Evolutionary conservation across 2,329 filamentous ascomycete species (phyloP).

Genomic region (Pezicula carpinea): DNA sequence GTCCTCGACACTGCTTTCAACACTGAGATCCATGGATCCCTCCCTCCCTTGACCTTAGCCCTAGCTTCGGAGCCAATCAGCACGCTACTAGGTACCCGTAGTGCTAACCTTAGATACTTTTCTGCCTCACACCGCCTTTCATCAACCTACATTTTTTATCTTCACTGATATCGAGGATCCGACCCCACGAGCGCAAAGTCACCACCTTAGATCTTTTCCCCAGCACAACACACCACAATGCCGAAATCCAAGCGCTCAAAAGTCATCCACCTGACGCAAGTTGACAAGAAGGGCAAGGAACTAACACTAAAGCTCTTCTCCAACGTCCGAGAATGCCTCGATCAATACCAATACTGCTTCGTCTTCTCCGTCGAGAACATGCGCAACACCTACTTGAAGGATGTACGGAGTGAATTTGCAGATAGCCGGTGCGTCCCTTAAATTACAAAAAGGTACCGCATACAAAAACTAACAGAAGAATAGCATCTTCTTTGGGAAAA

Average conservation of each 20-base stretch:
- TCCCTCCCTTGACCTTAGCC: background rate
- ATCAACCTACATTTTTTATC: background rate
- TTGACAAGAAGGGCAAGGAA: constrained; percentile 90
- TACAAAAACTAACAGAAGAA: constrained; percentile 4
- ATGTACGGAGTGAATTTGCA: constrained; percentile 76
- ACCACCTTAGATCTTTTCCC: background rate
- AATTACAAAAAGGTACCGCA: background rate
- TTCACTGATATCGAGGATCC: background rate
- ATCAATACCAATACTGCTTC: constrained; percentile 85
- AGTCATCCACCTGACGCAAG: constrained; percentile 85
- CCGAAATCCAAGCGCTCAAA: constrained; percentile 93
- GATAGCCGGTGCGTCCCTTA: constrained; percentile 70
- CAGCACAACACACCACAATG: constrained; percentile 48
- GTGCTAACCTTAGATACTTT: background rate
- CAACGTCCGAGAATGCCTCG: constrained; percentile 79
- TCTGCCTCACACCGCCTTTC: background rate
- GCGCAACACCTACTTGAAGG: constrained; percentile 94
- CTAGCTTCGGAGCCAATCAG: background rate
- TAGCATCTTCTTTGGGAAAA: constrained; percentile 98
- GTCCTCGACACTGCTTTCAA: background rate
- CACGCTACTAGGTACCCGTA: too few relatives aligned
- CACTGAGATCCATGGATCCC: background rate
- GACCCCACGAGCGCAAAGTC: background rate
- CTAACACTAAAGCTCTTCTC: constrained; percentile 80
- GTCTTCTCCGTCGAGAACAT: constrained; percentile 95